Evolutionary conservation across 768 basidiomycete genomes (phyloP).

Genomic region (Psilocybe subaeruginosa): DNA sequence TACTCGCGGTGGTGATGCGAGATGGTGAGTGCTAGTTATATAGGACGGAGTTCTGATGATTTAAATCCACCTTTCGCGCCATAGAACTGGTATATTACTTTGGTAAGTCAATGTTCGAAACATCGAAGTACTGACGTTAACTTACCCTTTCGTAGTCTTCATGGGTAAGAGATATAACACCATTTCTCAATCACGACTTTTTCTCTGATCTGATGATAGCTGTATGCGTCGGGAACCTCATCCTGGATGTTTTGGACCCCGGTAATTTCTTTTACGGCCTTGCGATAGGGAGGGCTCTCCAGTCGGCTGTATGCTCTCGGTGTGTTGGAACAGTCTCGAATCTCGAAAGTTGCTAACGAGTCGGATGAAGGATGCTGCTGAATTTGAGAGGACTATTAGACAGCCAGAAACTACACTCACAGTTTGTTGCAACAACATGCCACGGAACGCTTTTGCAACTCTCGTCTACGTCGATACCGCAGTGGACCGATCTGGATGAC

Average conservation of each 20-base stretch:
- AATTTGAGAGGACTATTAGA: constrained; percentile 17
- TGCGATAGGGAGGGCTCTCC: constrained; percentile 9
- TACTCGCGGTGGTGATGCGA: constrained; percentile 7
- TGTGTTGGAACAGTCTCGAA: not conserved
- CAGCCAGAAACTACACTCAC: not conserved
- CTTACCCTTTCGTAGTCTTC: constrained; percentile 4
- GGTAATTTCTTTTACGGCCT: constrained; percentile 8
- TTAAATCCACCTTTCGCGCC: not conserved
- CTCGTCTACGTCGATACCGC: not conserved
- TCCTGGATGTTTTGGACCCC: constrained; percentile 9
- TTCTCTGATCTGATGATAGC: not conserved
- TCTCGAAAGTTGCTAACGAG: not conserved
- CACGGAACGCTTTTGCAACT: not conserved
- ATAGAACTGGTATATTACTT: constrained; percentile 16
- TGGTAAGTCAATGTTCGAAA: constrained; percentile 5
- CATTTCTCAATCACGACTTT: too few relatives aligned
- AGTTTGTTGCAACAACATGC: not conserved
- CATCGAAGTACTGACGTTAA: not conserved
- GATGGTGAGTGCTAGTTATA: constrained; percentile 9
- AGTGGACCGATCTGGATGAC: not conserved
- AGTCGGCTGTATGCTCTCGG: constrained; percentile 17
- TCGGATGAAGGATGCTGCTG: constrained; percentile 12
- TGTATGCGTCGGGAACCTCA: constrained; percentile 8
- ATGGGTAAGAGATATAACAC: not conserved
- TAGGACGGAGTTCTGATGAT: not conserved